Percentiles rank a stretch among this genome's conserved stretches.
Evolutionary conservation across 306 rosid species (phyloP).

Genomic region (Fragaria vesca): DNA sequence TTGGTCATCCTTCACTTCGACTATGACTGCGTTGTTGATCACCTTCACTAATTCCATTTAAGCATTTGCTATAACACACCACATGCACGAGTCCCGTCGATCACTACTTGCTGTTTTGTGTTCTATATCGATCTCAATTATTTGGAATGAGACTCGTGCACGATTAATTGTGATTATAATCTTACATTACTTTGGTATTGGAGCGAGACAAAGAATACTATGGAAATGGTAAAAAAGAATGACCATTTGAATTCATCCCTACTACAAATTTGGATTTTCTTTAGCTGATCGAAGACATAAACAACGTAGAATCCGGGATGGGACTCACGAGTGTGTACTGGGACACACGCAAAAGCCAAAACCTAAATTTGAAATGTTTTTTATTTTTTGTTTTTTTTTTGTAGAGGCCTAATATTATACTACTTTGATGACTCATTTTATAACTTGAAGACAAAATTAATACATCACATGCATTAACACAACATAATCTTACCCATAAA

Average conservation of each 20-base stretch:
- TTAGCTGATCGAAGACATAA: neutral
- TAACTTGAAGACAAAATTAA: no score
- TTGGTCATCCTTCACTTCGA: neutral
- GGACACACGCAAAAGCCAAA: neutral
- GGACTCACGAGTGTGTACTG: neutral
- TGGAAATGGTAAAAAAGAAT: no score
- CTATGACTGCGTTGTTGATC: neutral
- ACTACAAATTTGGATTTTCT: conserved; percentile 1
- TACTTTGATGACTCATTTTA: no score
- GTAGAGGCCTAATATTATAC: no score
- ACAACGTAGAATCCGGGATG: neutral
- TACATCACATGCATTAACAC: no score
- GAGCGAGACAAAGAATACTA: no score
- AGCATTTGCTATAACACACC: neutral
- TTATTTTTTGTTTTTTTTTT: no score
- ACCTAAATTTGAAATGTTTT: neutral
- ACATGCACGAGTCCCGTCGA: neutral
- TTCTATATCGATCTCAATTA: neutral
- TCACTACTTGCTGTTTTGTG: neutral
- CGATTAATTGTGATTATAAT: neutral
- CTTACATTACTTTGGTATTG: neutral
- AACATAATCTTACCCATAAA: no score
- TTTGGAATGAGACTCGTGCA: neutral
- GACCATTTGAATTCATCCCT: neutral
- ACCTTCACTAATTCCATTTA: neutral